phyloP scores from a whole-genome alignment of 352 stramenopile genomes.

The Albugo laibachii region DNA sequence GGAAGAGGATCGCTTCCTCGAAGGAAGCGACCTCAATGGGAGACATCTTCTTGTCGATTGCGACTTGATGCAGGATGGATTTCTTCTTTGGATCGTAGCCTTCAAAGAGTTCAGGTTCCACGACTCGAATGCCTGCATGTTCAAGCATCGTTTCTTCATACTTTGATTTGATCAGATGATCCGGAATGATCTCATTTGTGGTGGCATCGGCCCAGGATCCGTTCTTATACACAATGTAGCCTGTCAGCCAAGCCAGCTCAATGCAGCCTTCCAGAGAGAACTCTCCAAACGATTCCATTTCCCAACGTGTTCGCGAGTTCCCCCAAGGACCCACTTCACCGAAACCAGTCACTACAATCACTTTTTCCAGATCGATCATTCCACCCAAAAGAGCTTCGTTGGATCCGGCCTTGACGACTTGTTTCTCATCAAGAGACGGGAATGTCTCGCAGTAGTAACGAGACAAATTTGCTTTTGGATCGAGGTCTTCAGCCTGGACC shows the following conservation, averaged over 20 bases:
- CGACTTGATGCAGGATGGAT: constrained; percentile 67
- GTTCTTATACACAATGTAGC: constrained; percentile 63
- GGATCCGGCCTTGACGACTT: constrained; percentile 13
- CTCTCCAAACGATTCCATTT: constrained; percentile 80
- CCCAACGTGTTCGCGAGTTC: constrained; percentile 70
- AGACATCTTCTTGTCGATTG: constrained; percentile 79
- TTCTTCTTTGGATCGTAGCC: constrained; percentile 80
- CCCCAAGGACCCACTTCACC: constrained; percentile 76
- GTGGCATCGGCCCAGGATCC: constrained; percentile 70
- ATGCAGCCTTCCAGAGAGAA: constrained; percentile 81
- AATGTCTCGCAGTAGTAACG: constrained; percentile 55
- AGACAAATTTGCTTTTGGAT: constrained; percentile 22
- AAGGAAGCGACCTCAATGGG: constrained; percentile 66
- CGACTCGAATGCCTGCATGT: constrained; percentile 63
- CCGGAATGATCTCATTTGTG: constrained; percentile 53
- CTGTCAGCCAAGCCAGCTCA: constrained; percentile 71
- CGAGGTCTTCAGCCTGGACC: not conserved
- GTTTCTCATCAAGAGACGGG: constrained; percentile 23
- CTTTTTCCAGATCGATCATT: constrained; percentile 69
- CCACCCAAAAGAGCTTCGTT: constrained; percentile 19
- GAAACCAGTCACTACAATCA: constrained; percentile 72
- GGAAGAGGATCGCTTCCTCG: constrained; percentile 71
- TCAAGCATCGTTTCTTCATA: constrained; percentile 70
- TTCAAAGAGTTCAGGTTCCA: constrained; percentile 74
- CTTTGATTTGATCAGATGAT: constrained; percentile 52